phyloP scores from a whole-genome alignment of 306 rosid genomes.

The Begonia masoniana region DNA sequence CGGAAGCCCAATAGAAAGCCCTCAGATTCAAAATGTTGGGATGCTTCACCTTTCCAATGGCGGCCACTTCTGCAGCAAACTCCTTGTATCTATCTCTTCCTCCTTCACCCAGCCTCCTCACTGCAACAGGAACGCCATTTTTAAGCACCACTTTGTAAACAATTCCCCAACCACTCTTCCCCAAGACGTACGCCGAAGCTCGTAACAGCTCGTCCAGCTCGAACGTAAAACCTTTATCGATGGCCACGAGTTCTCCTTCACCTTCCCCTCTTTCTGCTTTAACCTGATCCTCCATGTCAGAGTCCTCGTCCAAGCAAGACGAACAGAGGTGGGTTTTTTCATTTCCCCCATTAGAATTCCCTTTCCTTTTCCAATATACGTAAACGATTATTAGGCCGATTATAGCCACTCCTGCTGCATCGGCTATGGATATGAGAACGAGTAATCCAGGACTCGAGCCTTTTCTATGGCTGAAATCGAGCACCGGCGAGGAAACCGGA shows the following conservation, averaged over 20 bases:
- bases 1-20: slow-evolving; percentile 94
- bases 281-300: slow-evolving; percentile 57
- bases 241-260: slow-evolving; percentile 74
- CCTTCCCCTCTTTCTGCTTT: slow-evolving; percentile 28
- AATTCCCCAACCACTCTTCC: slow-evolving; percentile 92
- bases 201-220: slow-evolving; percentile 89
- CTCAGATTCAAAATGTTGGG: slow-evolving; percentile 73
- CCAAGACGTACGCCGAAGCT: slow-evolving; percentile 92
- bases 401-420: slow-evolving; percentile 68
- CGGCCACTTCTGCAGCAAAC: slow-evolving; percentile 76
- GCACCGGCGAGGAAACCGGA: slow-evolving; percentile 20
- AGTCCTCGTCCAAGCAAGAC: slow-evolving; percentile 53
- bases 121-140: slow-evolving; percentile 94
- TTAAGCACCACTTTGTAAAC: slow-evolving; percentile 96
- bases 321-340: slow-evolving; percentile 23
- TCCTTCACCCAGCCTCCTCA: slow-evolving; percentile 89
- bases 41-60: slow-evolving; percentile 84
- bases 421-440: slow-evolving; percentile 65
- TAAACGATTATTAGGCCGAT: slow-evolving; percentile 61
- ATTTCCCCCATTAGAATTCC: slow-evolving; percentile 46
- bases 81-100: slow-evolving; percentile 93
- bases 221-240: slow-evolving; percentile 74
- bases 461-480: slow-evolving; percentile 10
- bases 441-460: slow-evolving; percentile 70
- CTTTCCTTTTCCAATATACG: slow-evolving; percentile 78